Conservation (phyloP, 345 rosid species). For the Stellera chamaejasme region DNA sequence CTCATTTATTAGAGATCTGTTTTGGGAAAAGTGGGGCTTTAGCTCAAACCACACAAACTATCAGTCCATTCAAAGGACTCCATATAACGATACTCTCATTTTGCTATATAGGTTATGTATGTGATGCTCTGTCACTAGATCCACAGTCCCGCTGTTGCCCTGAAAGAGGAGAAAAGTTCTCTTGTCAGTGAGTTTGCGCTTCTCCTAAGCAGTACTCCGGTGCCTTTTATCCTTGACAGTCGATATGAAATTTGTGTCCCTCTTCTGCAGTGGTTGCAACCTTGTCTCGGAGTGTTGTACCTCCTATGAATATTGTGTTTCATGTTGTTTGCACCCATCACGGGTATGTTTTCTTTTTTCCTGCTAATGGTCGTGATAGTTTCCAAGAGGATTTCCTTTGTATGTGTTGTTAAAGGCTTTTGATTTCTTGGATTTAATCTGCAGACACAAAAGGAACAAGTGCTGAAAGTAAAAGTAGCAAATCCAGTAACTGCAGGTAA, state of each 20-base stretch:
- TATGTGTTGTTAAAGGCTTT: conserved; percentile 8
- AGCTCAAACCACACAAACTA: background rate
- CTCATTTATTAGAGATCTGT: too few relatives aligned
- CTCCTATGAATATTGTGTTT: conserved; percentile 86
- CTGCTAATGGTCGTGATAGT: conserved; percentile 4
- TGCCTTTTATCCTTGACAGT: background rate
- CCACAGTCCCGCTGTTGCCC: conserved; percentile 78
- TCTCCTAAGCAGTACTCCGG: conserved; percentile 3
- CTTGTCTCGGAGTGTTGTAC: conserved; percentile 70
- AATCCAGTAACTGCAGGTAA: conserved; percentile 86
- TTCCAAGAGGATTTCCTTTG: background rate
- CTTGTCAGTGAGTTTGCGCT: conserved; percentile 80
- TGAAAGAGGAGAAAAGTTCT: conserved; percentile 65
- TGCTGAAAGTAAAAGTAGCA: conserved; percentile 54
- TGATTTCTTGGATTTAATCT: conserved; percentile 14
- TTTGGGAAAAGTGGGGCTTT: too few relatives aligned
- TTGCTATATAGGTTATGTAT: conserved; percentile 58
- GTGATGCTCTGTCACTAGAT: conserved; percentile 76
- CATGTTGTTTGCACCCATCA: conserved; percentile 79
- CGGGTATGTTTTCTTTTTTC: conserved; percentile 33
- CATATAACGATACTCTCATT: background rate
- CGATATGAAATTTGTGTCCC: conserved; percentile 7
- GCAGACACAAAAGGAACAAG: conserved; percentile 58
- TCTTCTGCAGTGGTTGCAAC: conserved; percentile 64
- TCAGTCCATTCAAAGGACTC: background rate